Base-by-base conservation (phyloP, 1,284 basidiomycete genomes). In the Puccinia horiana region DNA sequence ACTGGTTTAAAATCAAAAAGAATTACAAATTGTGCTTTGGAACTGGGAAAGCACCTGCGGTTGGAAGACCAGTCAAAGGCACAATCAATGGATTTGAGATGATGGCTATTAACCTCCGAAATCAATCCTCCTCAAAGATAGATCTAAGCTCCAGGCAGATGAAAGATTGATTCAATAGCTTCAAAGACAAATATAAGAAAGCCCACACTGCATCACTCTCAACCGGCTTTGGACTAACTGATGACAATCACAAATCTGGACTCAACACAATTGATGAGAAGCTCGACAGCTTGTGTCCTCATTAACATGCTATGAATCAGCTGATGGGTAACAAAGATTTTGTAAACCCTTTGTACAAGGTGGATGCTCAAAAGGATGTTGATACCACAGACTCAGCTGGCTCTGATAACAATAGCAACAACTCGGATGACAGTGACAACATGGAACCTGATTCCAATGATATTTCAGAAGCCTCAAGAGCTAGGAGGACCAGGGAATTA, bases 101-200 rank as follows among this genome's bases (percentile, higher is more conserved):
- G 23, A 61, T 61, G 56, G 56, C 3, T 26, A 61, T 61, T 18
- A 5, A 61, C 23, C 56, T 61, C 1, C 1, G 56, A 11, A 61
- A 61, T 32, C 56, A 61, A 32, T 61, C 56, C n/a, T 32, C 56
- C 23, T 26, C 23, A n/a, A 61, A 61, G 29, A 61, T 61, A 5
- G 12, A 61, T n/a, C 2, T 18, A 26, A 61, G 0, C 1, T 11
- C 56, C 56, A 18, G 56, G 11, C 56, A 3, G 8, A 61, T 61
- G 56, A 61, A 61, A n/a, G 56, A 61, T 61, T 61, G 56, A 61
- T 61, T 61, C 56, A 61, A 61, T n/a, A 61, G 0, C 23, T 61
- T 18, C 56, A n/a, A n/a, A n/a, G n/a, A n/a, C n/a, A n/a, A n/a
- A n/a, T n/a, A n/a, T n/a, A n/a, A n/a, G n/a, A 61, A 61, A 61